Conservation (phyloP, 768 basidiomycete species). For the Asterophora lycoperdoides region DNA sequence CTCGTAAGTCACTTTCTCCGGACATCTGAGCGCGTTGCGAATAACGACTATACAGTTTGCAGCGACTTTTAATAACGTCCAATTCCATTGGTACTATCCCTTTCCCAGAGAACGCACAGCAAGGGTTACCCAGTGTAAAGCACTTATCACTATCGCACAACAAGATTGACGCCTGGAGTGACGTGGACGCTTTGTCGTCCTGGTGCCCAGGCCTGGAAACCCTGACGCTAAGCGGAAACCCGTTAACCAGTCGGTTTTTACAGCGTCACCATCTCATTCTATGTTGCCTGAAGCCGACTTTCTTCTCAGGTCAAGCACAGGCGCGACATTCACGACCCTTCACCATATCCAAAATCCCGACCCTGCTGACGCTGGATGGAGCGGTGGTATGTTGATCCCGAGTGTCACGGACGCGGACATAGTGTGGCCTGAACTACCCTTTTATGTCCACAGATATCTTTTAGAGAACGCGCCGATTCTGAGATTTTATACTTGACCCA, state of each 20-base stretch:
- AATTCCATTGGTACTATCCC: slow-evolving; percentile 57
- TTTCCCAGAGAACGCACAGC: slow-evolving; percentile 24
- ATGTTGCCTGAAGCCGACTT: slow-evolving; percentile 6
- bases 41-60: slow-evolving; percentile 43
- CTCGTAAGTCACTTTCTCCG: slow-evolving; percentile 36
- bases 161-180: slow-evolving; percentile 50
- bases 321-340: slow-evolving; percentile 50
- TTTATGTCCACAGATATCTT: slow-evolving; percentile 48
- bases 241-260: slow-evolving; percentile 50
- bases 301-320: slow-evolving; percentile 31
- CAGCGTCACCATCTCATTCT: slow-evolving; percentile 5
- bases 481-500: slow-evolving; percentile 80
- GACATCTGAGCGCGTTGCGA: slow-evolving; percentile 7
- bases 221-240: slow-evolving; percentile 60
- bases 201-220: slow-evolving; percentile 71
- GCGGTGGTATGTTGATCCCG: slow-evolving; percentile 43
- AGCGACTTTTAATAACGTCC: slow-evolving; percentile 60
- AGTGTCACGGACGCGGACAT: slow-evolving; percentile 2
- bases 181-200: slow-evolving; percentile 56
- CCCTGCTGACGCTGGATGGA: slow-evolving; percentile 59
- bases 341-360: slow-evolving; percentile 64
- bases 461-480: slow-evolving; percentile 69
- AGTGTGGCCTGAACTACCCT: slow-evolving; percentile 8
- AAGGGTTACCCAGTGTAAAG: slow-evolving; percentile 36
- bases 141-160: slow-evolving; percentile 66